These are phyloP conservation scores for Kalmusia sp. DNA, from an alignment of 2,329 filamentous ascomycete species.

Conservation along the genomic window DNA sequence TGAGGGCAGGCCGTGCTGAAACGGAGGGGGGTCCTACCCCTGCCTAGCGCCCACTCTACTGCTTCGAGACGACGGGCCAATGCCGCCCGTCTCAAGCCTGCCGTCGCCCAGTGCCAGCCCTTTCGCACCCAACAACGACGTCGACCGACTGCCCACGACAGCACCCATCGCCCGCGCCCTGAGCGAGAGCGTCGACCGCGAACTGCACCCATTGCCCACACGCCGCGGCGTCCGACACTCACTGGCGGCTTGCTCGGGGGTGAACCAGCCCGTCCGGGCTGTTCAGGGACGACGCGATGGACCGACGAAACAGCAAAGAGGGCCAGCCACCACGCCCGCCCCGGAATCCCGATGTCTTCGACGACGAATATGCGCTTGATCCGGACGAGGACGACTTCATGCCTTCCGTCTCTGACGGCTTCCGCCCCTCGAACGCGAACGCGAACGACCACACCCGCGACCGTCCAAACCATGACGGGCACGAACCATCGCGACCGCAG, in stretches of 20 bases:
- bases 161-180: constrained; percentile 23
- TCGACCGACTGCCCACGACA: constrained; percentile 23
- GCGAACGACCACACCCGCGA: constrained; percentile 14
- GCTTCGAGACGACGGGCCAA: constrained; percentile 22
- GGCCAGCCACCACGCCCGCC: constrained; percentile 36
- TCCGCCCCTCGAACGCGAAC: constrained; percentile 46
- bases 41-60: constrained; percentile 25
- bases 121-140: constrained; percentile 29
- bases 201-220: constrained; percentile 11
- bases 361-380: constrained; percentile 56
- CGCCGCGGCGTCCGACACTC: constrained; percentile 20
- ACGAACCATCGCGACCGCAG: constrained; percentile 30
- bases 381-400: constrained; percentile 51
- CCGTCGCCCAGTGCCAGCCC: constrained; percentile 19
- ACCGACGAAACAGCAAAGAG: constrained; percentile 43
- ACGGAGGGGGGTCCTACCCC: constrained; percentile 26
- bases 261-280: constrained; percentile 34
- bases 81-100: constrained; percentile 30
- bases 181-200: constrained; percentile 7
- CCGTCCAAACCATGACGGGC: constrained; percentile 33
- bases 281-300: constrained; percentile 46
- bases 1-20: constrained; percentile 32
- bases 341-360: constrained; percentile 54
- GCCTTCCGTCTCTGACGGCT: constrained; percentile 54
- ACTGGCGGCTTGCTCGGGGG: constrained; percentile 31